Percentiles rank a stretch among this genome's conserved stretches.
Evolutionary conservation across 441 rosid species (phyloP).

Genomic region (Pelargonium citronellum): DNA sequence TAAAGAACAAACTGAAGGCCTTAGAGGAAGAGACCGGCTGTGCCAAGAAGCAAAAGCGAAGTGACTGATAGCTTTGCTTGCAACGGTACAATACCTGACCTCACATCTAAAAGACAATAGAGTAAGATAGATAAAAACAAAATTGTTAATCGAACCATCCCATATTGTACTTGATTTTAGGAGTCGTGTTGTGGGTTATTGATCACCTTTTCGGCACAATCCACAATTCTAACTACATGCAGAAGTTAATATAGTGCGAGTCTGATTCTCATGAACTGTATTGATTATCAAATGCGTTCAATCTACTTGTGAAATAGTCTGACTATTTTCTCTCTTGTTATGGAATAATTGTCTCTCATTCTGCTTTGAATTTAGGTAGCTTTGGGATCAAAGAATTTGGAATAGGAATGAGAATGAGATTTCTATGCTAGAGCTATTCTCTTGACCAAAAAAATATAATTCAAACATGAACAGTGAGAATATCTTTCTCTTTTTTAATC

Average conservation of each 20-base stretch:
- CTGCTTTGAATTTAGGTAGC: no score
- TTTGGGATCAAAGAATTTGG: no score
- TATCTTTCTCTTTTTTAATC: no score
- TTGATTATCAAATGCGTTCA: no score
- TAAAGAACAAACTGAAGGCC: constrained; percentile 74
- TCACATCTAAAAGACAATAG: not conserved
- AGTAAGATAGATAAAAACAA: not conserved
- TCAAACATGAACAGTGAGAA: no score
- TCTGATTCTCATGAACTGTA: not conserved
- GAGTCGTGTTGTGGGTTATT: not conserved
- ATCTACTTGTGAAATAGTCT: no score
- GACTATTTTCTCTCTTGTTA: no score
- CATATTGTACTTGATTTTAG: not conserved
- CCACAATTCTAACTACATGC: not conserved
- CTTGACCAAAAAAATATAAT: no score
- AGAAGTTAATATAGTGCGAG: not conserved
- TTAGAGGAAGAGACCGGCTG: constrained; percentile 55
- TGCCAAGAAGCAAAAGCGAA: constrained; percentile 58
- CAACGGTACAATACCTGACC: not conserved
- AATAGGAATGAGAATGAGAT: no score
- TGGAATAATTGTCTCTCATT: no score
- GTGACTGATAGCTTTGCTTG: not conserved
- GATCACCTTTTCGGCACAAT: no score
- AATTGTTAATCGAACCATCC: not conserved
- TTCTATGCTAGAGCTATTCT: no score